Base-by-base conservation (phyloP, 805 yeast genomes). In the Barnettozyma pratensis region DNA sequence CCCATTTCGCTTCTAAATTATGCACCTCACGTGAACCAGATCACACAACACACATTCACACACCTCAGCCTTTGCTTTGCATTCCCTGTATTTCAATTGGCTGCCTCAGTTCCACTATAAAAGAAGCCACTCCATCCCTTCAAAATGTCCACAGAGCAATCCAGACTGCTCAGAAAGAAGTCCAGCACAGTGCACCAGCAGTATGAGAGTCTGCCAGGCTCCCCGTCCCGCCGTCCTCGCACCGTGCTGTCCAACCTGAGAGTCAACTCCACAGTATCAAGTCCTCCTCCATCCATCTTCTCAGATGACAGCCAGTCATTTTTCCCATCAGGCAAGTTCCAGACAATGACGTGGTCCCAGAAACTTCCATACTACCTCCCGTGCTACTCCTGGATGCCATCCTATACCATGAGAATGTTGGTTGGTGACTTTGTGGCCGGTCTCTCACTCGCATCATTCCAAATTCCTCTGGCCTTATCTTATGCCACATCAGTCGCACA, bases 401-500 rank as follows among this genome's bases (percentile, higher is more conserved):
- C 73, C 7, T 86, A 86, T 53, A 58, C 58, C 1, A 11, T 48
- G 12, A 45, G 57, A 1, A 66, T 65, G 42, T 58, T 83, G 39
- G 27, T 77, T 3, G 75, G 80, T 25, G 99, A 92, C 60, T 59
- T 87, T 7, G 66, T 85, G 14, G 96, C 97, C 2, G 98, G 99
- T 0, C 59, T 89, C 5, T 83, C 97, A 0, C 65, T 91, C 35
- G 97, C 96, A 0, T 84, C 94, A 5, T 92, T 90, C 66, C 97
- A 91, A 63, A 80, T 92, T 43, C 98, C 99, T 1, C 70, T 92
- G 46, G 85, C 90, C 52, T 54, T 72, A 43, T 72, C 77, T 0
- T 85, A 85, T 59, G 94, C 96, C 4, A 83, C 88, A 0, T 83
- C 95, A 0, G 72, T 90, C 41, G 95, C 96, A 2, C 88, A 83